These are phyloP conservation scores for Ascochyta fabae DNA, from an alignment of 2,329 filamentous ascomycete genomes.

Conservation along the genomic window DNA sequence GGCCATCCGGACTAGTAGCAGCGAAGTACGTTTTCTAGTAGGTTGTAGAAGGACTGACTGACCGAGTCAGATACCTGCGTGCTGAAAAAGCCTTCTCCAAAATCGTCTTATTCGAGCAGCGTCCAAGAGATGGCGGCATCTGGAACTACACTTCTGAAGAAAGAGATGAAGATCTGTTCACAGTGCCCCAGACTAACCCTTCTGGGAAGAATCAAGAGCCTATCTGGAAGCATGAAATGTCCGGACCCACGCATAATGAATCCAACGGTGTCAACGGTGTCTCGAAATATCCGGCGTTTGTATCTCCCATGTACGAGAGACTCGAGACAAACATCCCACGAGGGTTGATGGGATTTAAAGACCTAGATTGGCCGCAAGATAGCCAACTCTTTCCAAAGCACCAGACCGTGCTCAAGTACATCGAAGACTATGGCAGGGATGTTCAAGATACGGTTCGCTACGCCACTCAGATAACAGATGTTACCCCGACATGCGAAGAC, in stretches of 20 bases:
- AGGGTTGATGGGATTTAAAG: conserved; percentile 79
- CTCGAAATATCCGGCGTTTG: conserved; percentile 64
- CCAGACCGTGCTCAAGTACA: conserved; percentile 73
- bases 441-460: conserved; percentile 73
- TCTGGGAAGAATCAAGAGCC: conserved; percentile 68
- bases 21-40: conserved; percentile 63
- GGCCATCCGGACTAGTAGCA: conserved; percentile 77
- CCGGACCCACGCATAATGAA: not conserved
- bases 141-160: conserved; percentile 77
- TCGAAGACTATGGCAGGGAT: conserved; percentile 73
- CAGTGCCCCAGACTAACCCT: conserved; percentile 72
- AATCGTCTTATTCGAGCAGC: conserved; percentile 84
- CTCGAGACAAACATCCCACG: conserved; percentile 89
- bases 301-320: conserved; percentile 82
- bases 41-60: not conserved
- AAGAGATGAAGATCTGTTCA: conserved; percentile 54
- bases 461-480: conserved; percentile 70
- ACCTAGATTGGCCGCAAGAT: conserved; percentile 68
- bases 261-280: not conserved
- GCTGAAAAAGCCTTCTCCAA: conserved; percentile 73
- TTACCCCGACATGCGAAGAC: conserved; percentile 50
- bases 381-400: conserved; percentile 77
- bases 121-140: conserved; percentile 76
- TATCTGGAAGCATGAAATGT: conserved; percentile 50
- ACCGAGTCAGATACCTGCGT: conserved; percentile 65